A percentile compares a stretch with the other conserved stretches of the same genome.
Conservation (phyloP, 352 stramenopile genomes). For the Pythium utonaiense region DNA sequence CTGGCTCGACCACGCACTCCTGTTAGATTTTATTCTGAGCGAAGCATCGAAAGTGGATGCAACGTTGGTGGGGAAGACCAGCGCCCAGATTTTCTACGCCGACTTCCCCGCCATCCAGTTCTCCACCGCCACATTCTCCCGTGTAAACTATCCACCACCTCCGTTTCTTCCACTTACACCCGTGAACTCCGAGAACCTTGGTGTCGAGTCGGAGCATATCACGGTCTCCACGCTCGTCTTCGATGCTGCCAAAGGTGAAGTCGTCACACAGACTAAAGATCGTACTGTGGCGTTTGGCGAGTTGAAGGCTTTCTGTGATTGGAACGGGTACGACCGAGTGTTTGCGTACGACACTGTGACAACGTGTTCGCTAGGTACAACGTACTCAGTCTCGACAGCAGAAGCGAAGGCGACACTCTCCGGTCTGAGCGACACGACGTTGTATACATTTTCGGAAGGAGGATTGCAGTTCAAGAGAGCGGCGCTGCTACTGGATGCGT, state of each 20-base stretch:
- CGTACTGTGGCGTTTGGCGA: slow-evolving; percentile 38
- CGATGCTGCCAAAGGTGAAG: not conserved
- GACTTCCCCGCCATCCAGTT: slow-evolving; percentile 44
- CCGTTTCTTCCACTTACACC: slow-evolving; percentile 1
- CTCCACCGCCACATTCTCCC: slow-evolving; percentile 33
- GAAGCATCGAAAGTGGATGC: slow-evolving; percentile 20
- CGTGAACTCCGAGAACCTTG: slow-evolving; percentile 25
- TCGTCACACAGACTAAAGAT: slow-evolving; percentile 12
- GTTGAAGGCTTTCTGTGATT: slow-evolving; percentile 39
- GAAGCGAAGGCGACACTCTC: slow-evolving; percentile 4
- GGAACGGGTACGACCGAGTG: slow-evolving; percentile 13
- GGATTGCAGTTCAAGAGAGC: slow-evolving; percentile 22
- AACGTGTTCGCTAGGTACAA: slow-evolving; percentile 8
- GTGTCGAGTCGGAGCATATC: slow-evolving; percentile 40
- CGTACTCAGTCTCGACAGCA: not conserved
- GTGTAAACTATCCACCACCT: slow-evolving; percentile 25
- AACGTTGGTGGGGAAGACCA: not conserved
- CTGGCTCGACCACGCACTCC: slow-evolving; percentile 36
- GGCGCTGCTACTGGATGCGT: slow-evolving; percentile 45
- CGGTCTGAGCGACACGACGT: slow-evolving; percentile 2
- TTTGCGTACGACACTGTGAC: slow-evolving; percentile 16
- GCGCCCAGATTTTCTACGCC: not conserved
- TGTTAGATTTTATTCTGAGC: slow-evolving; percentile 34
- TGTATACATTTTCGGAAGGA: slow-evolving; percentile 9
- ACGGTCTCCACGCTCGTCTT: slow-evolving; percentile 28